Evolutionary conservation across 2,329 filamentous ascomycete genomes (phyloP).

Genomic region (Monosporascus sp.): DNA sequence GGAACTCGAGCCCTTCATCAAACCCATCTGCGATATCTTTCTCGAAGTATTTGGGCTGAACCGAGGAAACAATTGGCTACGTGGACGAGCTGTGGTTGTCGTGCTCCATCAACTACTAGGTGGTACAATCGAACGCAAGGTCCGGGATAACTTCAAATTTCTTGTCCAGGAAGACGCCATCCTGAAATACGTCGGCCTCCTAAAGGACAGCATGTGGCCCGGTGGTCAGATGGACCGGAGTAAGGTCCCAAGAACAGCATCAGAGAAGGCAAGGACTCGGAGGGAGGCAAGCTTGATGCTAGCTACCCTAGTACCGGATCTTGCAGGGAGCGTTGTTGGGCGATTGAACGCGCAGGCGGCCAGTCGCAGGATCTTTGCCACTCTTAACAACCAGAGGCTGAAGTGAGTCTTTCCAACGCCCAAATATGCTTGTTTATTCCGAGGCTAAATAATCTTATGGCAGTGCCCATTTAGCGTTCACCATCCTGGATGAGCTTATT

Average conservation of each 20-base stretch:
- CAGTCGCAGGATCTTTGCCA: slow-evolving; percentile 81
- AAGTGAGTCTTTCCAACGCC: slow-evolving; percentile 57
- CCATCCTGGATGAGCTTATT: slow-evolving; percentile 65
- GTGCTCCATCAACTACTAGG: slow-evolving; percentile 93
- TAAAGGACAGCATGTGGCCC: slow-evolving; percentile 81
- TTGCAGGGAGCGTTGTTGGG: slow-evolving; percentile 90
- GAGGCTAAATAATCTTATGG: slow-evolving; percentile 16
- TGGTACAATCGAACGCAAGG: slow-evolving; percentile 92
- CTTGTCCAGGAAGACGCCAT: slow-evolving; percentile 75
- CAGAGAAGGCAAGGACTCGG: slow-evolving; percentile 73
- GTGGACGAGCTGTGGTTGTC: slow-evolving; percentile 90
- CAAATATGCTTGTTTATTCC: background rate
- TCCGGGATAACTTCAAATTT: slow-evolving; percentile 74
- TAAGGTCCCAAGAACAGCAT: slow-evolving; percentile 53
- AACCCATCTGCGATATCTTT: slow-evolving; percentile 96
- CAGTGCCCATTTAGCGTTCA: slow-evolving; percentile 65
- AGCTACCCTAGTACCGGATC: slow-evolving; percentile 81
- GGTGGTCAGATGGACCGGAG: slow-evolving; percentile 51
- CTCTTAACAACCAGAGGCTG: slow-evolving; percentile 82
- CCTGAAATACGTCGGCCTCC: slow-evolving; percentile 65
- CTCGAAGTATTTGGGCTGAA: slow-evolving; percentile 93
- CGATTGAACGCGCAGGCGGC: slow-evolving; percentile 86
- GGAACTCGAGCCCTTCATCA: slow-evolving; percentile 91
- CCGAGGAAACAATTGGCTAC: slow-evolving; percentile 93
- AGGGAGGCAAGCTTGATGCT: slow-evolving; percentile 87